Base-by-base conservation (phyloP, 2,329 filamentous ascomycete species). In the Trichothecium sympodiale region DNA sequence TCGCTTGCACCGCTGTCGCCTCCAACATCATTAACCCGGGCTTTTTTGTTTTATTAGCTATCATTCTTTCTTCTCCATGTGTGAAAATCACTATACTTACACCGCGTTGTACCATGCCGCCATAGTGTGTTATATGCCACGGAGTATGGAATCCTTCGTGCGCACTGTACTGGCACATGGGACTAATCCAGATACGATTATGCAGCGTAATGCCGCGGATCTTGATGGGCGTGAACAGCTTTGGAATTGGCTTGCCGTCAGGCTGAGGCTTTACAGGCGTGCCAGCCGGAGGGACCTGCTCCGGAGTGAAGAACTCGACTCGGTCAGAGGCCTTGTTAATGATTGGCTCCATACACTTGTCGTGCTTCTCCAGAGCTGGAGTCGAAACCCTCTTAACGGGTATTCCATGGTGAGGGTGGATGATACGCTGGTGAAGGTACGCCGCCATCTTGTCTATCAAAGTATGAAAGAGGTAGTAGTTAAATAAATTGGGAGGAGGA, bases 51-150 rank as follows among this genome's bases (percentile, higher is more conserved):
- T 9, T 12, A 26, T 45, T 15, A 42, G 37, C 31, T 3, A 18
- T 15, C 10, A n/a, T 10, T 71, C n/a, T n/a, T n/a, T n/a, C n/a
- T n/a, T n/a, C n/a, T n/a, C 12, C 13, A n/a, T 8, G 23, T 26
- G 2, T 13, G 6, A 8, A 28, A 17, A 18, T 3, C 16, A n/a
- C 8, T 8, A 2, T 8, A 41, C 46, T 46, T 45, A 56, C 77
- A 0, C 82, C 82, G 3, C 81, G 75, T 46, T 76, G 69, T 17
- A 79, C 63, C 43, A 87, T 84, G 15, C 80, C 79, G 14, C 83
- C 82, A 20, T 85, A 63, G 46, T 87, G 83, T 3, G 81, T 74
- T 26, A 80, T 54, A 52, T 88, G 82, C 80, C 80, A 88, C 40
- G 71, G 60, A 0, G 77, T 83, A 43, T 74, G 68, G 51, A 83